A percentile compares a stretch with the other conserved stretches of the same genome.
phyloP scores from a whole-genome alignment of 2,329 filamentous ascomycete genomes.

The Aureobasidium sp. region DNA sequence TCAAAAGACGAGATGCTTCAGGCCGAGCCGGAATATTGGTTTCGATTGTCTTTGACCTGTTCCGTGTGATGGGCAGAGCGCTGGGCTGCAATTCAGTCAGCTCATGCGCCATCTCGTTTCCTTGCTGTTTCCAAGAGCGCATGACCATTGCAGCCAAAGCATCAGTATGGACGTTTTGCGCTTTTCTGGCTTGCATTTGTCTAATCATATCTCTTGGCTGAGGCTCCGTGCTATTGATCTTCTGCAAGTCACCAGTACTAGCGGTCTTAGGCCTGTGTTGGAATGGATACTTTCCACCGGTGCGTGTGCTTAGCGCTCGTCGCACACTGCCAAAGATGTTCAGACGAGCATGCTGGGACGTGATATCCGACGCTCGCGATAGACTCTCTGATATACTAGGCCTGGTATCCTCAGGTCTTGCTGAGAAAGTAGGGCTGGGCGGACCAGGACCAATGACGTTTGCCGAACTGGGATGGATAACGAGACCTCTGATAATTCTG shows the following conservation, averaged over 20 bases:
- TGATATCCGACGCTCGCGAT: background rate
- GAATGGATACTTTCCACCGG: constrained; percentile 16
- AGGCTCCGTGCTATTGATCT: constrained; percentile 21
- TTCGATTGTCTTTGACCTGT: constrained; percentile 9
- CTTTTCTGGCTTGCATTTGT: constrained; percentile 14
- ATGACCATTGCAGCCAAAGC: constrained; percentile 16
- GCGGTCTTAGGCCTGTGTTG: constrained; percentile 20
- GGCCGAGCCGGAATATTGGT: background rate
- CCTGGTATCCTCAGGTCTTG: background rate
- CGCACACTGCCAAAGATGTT: constrained; percentile 36
- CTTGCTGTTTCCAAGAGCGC: constrained; percentile 13
- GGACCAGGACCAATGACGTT: constrained; percentile 55
- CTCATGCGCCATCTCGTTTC: background rate
- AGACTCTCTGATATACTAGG: constrained; percentile 3
- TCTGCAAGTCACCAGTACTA: constrained; percentile 23
- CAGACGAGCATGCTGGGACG: background rate
- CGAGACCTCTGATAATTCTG: constrained; percentile 77
- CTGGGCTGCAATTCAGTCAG: background rate
- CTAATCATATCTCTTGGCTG: constrained; percentile 17
- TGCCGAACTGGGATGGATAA: constrained; percentile 75
- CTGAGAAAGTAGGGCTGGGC: constrained; percentile 40
- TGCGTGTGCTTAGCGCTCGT: constrained; percentile 60
- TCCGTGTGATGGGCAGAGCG: background rate
- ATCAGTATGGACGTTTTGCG: constrained; percentile 8
- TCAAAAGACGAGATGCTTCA: constrained; percentile 29